Conservation (phyloP, 31 red algal genomes). For the Odonthalia washingtoniensis region DNA sequence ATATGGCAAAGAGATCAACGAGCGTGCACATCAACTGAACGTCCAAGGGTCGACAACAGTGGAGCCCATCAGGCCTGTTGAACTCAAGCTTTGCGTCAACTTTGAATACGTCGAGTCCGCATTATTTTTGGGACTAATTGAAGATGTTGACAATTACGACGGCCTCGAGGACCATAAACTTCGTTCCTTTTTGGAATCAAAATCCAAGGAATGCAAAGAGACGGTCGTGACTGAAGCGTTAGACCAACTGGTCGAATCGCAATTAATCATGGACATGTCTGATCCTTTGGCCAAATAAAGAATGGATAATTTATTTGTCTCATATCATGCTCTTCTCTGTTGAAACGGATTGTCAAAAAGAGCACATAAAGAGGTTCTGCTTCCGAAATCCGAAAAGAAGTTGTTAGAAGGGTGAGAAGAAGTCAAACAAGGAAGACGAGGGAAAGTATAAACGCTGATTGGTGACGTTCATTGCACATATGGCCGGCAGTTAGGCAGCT, state of each 20-base stretch:
- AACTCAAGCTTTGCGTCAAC: conserved; percentile 1
- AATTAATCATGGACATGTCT: background rate
- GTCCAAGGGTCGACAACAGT: background rate
- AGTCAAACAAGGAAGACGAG: background rate
- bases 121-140: background rate
- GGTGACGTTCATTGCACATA: background rate
- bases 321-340: background rate
- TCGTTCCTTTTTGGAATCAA: background rate
- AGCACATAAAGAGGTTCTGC: background rate
- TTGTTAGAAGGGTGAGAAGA: background rate
- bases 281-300: background rate
- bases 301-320: background rate
- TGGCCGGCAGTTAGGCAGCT: background rate
- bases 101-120: background rate
- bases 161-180: background rate
- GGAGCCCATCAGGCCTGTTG: conserved; percentile 5
- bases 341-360: background rate
- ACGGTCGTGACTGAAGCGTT: background rate
- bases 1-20: conserved; percentile 7
- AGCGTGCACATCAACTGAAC: background rate
- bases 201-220: background rate
- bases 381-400: conserved; percentile 16
- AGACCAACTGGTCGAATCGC: background rate
- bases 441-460: background rate
- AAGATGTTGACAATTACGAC: background rate